Percentiles rank a stretch among this genome's conserved stretches.
Conservation (phyloP, 1,139 yeast genomes). For the Yamadazyma atlantica region DNA sequence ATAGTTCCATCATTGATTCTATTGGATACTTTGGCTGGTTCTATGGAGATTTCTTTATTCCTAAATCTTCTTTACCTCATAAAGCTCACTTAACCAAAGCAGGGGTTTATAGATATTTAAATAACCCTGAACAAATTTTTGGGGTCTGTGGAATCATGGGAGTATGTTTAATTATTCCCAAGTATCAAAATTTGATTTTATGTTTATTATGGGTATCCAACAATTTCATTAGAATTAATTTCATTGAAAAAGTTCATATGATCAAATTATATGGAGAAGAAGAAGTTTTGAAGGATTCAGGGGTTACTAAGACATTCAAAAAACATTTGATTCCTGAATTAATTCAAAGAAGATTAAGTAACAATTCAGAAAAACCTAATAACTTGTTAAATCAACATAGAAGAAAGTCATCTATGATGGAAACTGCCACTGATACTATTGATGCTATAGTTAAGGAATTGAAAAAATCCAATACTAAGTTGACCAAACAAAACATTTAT, state of each 20-base stretch:
- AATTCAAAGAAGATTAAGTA: conserved; percentile 34
- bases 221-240: conserved; percentile 66
- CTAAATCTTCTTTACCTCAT: conserved; percentile 36
- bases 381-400: conserved; percentile 16
- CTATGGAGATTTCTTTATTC: conserved; percentile 82
- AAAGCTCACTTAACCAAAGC: conserved; percentile 65
- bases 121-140: conserved; percentile 80
- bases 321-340: conserved; percentile 48
- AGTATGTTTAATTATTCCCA: conserved; percentile 60
- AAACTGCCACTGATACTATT: conserved; percentile 36
- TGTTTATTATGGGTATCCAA: conserved; percentile 70
- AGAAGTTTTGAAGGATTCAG: conserved; percentile 57
- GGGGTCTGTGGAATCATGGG: conserved; percentile 90
- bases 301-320: conserved; percentile 66
- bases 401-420: conserved; percentile 24
- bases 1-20: conserved; percentile 66
- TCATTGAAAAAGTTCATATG: conserved; percentile 82
- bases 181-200: conserved; percentile 52
- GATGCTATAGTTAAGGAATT: conserved; percentile 44
- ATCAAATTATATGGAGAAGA: conserved; percentile 72
- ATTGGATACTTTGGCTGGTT: conserved; percentile 90
- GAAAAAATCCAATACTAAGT: conserved; percentile 29
- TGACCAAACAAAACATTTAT: conserved; percentile 38
- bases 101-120: conserved; percentile 81
- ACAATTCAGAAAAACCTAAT: conserved; percentile 16